Base-by-base conservation (phyloP, 2,329 filamentous ascomycete genomes). In the Xylaria multiplex region DNA sequence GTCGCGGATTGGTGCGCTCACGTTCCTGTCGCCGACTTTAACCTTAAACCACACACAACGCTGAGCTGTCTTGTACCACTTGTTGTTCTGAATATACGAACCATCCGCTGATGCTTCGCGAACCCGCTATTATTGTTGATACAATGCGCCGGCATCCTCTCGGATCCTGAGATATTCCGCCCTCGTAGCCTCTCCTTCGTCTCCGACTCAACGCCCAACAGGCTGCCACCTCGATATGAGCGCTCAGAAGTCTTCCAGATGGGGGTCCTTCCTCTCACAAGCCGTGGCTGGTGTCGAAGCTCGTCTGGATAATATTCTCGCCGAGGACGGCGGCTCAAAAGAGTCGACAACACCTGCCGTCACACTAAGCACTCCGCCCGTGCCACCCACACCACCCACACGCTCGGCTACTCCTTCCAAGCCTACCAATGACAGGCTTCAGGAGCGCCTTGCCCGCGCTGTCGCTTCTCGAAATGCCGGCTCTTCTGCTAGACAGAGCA, bases 261-360 rank as follows among this genome's bases (percentile, higher is more conserved):
- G 91, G 91, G 91, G 90, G 52, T 89, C 88, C 37, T 91, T 97
- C 77, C 85, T 97, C 66, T 92, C 93, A 70, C 93, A 95, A 79
- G 94, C 95, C 69, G 93, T 98, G 67, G 93, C 94, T 61, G 94
- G 94, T 67, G 91, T 99, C 64, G 96, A 99, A 81, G 96, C 94
- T 66, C 90, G 92, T 49, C 86, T 99, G 66, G 96, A 99, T 78
- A 94, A 88, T 56, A 97, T 99, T 65, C 86, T 99, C 67, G 89
- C 93, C 60, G 94, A 97, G 71, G 89, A 92, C 62, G 88, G 90
- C 54, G 78, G 79, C 37, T 79, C 80, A 57, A 82, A 80, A 62
- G 81, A 79, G 64, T 71, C 78, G 37, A 59, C 75, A 60, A 62
- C 75, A 60, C 76, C 74, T 45, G 71, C 74, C 30, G 58, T 30